Base-by-base conservation (phyloP, 1,284 basidiomycete species). In the Ceratobasidium sp. region DNA sequence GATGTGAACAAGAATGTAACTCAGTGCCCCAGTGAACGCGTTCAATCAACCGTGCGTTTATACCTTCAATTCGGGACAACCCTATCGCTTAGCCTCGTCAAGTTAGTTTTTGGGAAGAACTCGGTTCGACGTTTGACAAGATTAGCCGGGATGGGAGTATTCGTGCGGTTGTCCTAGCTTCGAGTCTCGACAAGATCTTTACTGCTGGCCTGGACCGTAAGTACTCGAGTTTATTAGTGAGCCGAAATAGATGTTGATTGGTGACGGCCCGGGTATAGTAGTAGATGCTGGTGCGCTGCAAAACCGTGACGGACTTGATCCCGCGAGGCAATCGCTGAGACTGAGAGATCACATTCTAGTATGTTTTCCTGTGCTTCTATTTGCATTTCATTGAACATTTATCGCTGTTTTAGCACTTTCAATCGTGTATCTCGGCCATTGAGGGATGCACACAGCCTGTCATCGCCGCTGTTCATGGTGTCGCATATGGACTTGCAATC, bases 381-480 rank as follows among this genome's bases (percentile, higher is more conserved):
- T 50, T 20, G n/a, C 18, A 16, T 50, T 5, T 18, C 16, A 16
- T n/a, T n/a, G n/a, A 50, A 5, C 16, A 50, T 33, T 64, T 12
- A 33, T 20, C 10, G 5, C 16, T 18, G 33, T 62, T 18, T 20
- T 69, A 86, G 84, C 83, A 85, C 33, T 94, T 96, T 84, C 95
- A 97, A 85, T 82, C 85, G n/a, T 90, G 90, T 46, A 94, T 96
- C 70, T 86, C 88, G 0, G 86, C 91, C 0, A 89, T 94, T 0
- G 91, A 95, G 81, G 85, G 89, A n/a, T 92, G 92, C 80, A 88
- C 89, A 0, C 92, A 93, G 82, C 96, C 96, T 0, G 94, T 98
- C 78, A 94, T 99, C 76, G 92, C 88, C 0, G 96, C 96, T 0
- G 87, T 94, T 0, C 93, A 96, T 82, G 95, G 96, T 0, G 83